Percentiles rank a stretch among this genome's conserved stretches.
Evolutionary conservation across 73 alveolate species (phyloP).

Genomic region (Uronychia binucleata): DNA sequence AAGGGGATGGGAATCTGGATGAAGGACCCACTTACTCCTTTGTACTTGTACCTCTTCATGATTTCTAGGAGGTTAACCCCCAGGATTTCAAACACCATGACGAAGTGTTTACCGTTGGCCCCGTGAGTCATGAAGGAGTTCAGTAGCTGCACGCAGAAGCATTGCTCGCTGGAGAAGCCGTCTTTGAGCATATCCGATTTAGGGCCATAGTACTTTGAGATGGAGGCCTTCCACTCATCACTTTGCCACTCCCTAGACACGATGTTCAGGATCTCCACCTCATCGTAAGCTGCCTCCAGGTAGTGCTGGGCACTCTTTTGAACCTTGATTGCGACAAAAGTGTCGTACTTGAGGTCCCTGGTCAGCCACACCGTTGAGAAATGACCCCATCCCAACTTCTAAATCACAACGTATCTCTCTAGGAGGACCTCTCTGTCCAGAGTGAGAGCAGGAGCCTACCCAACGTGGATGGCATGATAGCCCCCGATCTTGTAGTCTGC

Average conservation of each 20-base stretch:
- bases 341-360: slow-evolving; percentile 80
- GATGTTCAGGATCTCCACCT: slow-evolving; percentile 93
- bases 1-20: slow-evolving; percentile 62
- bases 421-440: slow-evolving; percentile 65
- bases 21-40: slow-evolving; percentile 54
- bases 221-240: slow-evolving; percentile 72
- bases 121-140: slow-evolving; percentile 87
- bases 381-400: slow-evolving; percentile 95
- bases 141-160: slow-evolving; percentile 55
- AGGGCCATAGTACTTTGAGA: slow-evolving; percentile 73
- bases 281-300: slow-evolving; percentile 84
- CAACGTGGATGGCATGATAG: slow-evolving; percentile 94
- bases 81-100: slow-evolving; percentile 97
- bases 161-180: slow-evolving; percentile 5
- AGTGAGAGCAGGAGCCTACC: background rate
- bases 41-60: slow-evolving; percentile 81
- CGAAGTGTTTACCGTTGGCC: slow-evolving; percentile 84
- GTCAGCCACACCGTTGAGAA: slow-evolving; percentile 93
- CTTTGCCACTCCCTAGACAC: slow-evolving; percentile 71
- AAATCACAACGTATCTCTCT: slow-evolving; percentile 83
- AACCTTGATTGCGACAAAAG: slow-evolving; percentile 89
- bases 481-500: slow-evolving; percentile 80
- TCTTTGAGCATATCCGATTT: slow-evolving; percentile 51
- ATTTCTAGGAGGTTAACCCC: slow-evolving; percentile 97
- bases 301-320: slow-evolving; percentile 87